Conservation (phyloP, 345 rosid genomes). For the Euphorbia lathyris region DNA sequence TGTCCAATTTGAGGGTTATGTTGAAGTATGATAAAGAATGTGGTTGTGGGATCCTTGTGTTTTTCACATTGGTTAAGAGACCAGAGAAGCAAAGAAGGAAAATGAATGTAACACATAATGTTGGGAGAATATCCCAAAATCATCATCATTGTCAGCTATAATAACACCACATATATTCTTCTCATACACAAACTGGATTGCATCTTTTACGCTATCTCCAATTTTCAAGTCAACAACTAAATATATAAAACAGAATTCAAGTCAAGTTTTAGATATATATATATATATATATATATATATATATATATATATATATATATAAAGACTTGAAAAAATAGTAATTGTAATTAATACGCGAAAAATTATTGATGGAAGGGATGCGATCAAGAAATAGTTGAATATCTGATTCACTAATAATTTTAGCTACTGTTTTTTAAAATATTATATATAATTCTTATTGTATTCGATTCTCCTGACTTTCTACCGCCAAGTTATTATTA, state of each 20-base stretch:
- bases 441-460: too few species aligned
- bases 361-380: slow-evolving; percentile 42
- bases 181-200: slow-evolving; percentile 29
- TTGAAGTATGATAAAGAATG: slow-evolving; percentile 34
- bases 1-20: slow-evolving; percentile 30
- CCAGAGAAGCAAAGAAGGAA: slow-evolving; percentile 43
- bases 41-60: slow-evolving; percentile 7
- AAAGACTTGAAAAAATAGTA: too few species aligned
- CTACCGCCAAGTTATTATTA: too few species aligned
- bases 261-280: too few species aligned
- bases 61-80: slow-evolving; percentile 33
- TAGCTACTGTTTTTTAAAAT: too few species aligned
- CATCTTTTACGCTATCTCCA: slow-evolving; percentile 33
- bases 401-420: too few species aligned
- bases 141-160: slow-evolving; percentile 26
- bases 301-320: too few species aligned
- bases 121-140: slow-evolving; percentile 25
- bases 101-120: slow-evolving; percentile 36
- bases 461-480: too few species aligned
- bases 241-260: neutral
- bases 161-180: slow-evolving; percentile 40
- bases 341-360: slow-evolving; percentile 23
- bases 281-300: too few species aligned
- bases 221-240: slow-evolving; percentile 32
- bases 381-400: slow-evolving; percentile 38